phyloP scores from a whole-genome alignment of 306 rosid species.

The Psophocarpus tetragonolobus region DNA sequence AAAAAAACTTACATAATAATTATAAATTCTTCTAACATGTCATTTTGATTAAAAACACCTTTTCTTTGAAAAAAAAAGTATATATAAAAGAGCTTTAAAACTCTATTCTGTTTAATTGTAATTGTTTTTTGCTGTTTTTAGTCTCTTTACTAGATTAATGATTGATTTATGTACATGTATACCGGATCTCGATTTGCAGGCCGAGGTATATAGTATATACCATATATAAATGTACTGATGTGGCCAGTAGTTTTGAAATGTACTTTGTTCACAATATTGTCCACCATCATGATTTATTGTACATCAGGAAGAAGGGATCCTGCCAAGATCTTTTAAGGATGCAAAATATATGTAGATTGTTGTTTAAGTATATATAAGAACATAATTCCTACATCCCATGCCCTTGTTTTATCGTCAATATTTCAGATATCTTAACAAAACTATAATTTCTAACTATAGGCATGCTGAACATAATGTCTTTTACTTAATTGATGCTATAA shows the following conservation, averaged over 20 bases:
- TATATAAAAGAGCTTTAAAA: background rate
- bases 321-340: conserved; percentile 13
- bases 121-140: conserved; percentile 13
- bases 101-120: conserved; percentile 14
- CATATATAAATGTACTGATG: conserved; percentile 12
- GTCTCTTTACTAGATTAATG: conserved; percentile 14
- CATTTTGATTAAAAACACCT: background rate
- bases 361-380: background rate
- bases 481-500: background rate
- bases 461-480: conserved; percentile 14
- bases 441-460: conserved; percentile 9
- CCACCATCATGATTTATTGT: conserved; percentile 9
- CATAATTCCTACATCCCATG: conserved; percentile 2
- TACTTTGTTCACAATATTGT: conserved; percentile 26
- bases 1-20: background rate
- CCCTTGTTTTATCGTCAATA: conserved; percentile 2
- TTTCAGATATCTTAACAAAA: background rate
- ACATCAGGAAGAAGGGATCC: conserved; percentile 14
- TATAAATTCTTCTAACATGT: background rate
- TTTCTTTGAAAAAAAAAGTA: background rate
- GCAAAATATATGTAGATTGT: conserved; percentile 13
- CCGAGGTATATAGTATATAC: conserved; percentile 25
- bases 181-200: conserved; percentile 21
- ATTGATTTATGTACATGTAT: background rate
- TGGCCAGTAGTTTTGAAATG: conserved; percentile 26